Base-by-base conservation (phyloP, 2,329 filamentous ascomycete species). In the Ustulina deusta region DNA sequence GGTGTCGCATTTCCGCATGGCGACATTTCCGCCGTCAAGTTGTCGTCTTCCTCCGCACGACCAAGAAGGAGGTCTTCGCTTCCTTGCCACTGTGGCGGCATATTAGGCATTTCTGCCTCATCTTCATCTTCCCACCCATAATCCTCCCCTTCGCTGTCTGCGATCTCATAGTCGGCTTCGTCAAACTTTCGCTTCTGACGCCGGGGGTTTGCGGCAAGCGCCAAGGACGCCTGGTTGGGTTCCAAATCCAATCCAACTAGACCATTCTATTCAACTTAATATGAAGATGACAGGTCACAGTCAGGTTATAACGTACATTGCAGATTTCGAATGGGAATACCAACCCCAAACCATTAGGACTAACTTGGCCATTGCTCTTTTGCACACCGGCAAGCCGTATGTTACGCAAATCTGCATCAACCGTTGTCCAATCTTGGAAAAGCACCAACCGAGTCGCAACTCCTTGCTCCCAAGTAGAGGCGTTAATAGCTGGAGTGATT, bases 401-500 rank as follows among this genome's bases (percentile, higher is more conserved):
- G 71, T 85, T 83, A 67, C 83, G 82, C 27, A 83, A 80, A 20
- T 78, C 79, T 51, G 80, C 80, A 49, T 80, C 79, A 60, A 81
- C 79, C 80, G 84, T 87, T 69, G 83, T 86, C 87, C 88, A 94
- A 80, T 97, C 93, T 74, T 91, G 87, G 78, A 96, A 97, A 38
- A 97, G 79, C 27, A 91, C 90, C 68, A 97, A 78, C 61, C 93
- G 86, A 48, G 89, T 92, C 69, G 89, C 87, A 42, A 97, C 83
- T 36, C 89, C 91, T 70, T 88, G 89, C 68, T 97, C 94, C 94
- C 94, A 97, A 48, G 91, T 88, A 22, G 84, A 85, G 15, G 91
- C 90, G 64, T 91, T 91, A 69, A 97, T 85, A 46, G 93, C 89
- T 17, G 94, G 91, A 61, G 90, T 86, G 56, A 98, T 82, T 11